Evolutionary conservation across 1,139 yeast genomes (phyloP), one percentile per base, ranked within the genome.

Genomic region (Kurtzmaniella natalensis): DNA sequence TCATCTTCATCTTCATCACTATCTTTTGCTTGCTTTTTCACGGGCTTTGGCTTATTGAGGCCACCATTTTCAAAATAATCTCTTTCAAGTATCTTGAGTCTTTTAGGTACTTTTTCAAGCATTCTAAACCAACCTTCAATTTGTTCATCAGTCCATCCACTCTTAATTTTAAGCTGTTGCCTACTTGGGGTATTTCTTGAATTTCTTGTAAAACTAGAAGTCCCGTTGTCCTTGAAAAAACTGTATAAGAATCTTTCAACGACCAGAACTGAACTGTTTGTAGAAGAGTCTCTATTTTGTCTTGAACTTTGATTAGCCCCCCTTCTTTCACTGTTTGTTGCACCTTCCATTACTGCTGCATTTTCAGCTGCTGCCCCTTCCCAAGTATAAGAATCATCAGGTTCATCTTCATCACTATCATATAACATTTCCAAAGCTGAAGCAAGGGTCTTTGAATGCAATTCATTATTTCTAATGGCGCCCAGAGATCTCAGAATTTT

Each of bases 91-190:
- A 75, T 40, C 42, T 70, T 71, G 41, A 71, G 80, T 38, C 84
- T 63, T 34, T 69, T 61, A 1, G 94, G 88, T 30, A 80, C 75
- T 44, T 74, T 75, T 32, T 74, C 70, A 22, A 88, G 55, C 81
- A 84, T 82, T 39, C 83, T 62, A 1, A 83, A 81, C 96, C 96
- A 89, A 0, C 95, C 95, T 62, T 89, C 96, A 30, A 89, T 76
- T 53, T 87, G 95, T 50, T 86, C 96, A 53, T 88, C 92, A 0
- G 88, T 67, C 95, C 95, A 85, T 1, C 65, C 65, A 0, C 81
- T 73, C 25, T 62, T 60, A 11, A 55, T 50, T 44, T 71, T 76
- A 48, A 87, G 58, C 16, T 69, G 72, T 19, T 61, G 59, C 37
- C 96, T 67, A 7, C 50, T 55, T 25, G 65, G 57, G 0, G 79